Conservation (phyloP, 257 asterid species). For the Rauvolfia tetraphylla region DNA sequence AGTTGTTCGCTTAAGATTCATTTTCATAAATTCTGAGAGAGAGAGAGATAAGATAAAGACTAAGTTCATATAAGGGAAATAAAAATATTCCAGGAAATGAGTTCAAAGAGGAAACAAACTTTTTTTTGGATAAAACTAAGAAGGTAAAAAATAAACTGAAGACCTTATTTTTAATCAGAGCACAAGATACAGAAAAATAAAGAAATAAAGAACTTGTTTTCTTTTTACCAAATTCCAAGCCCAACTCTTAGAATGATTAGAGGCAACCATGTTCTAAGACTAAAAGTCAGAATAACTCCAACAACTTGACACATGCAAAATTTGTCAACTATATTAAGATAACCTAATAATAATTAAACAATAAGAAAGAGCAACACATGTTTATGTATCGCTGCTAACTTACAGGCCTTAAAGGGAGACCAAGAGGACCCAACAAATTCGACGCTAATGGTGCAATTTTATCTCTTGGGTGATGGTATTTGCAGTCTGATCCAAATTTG, state of each 20-base stretch:
- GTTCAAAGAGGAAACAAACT: too few relatives aligned
- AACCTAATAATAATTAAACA: background rate
- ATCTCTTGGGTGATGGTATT: constrained; percentile 64
- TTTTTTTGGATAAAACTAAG: background rate
- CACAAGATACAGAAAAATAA: background rate
- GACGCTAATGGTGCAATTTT: constrained; percentile 37
- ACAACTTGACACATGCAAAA: background rate
- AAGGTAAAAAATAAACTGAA: background rate
- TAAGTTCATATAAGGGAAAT: too few relatives aligned
- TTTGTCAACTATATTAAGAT: background rate
- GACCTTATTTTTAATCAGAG: background rate
- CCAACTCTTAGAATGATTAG: background rate
- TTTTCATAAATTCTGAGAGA: too few relatives aligned
- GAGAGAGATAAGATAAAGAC: too few relatives aligned
- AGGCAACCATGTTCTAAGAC: too few relatives aligned
- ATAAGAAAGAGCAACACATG: background rate
- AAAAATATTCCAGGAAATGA: background rate
- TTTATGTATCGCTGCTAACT: constrained; percentile 3
- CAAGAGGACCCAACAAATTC: constrained; percentile 52
- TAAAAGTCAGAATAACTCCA: too few relatives aligned
- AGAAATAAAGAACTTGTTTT: background rate
- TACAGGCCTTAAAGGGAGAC: constrained; percentile 66
- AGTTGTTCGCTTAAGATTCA: too few relatives aligned
- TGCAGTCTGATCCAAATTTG: constrained; percentile 63
- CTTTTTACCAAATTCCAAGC: background rate